Evolutionary conservation across 345 rosid genomes (phyloP), one percentile per base, ranked within the genome.

Genomic region (Sapria himalayana): DNA sequence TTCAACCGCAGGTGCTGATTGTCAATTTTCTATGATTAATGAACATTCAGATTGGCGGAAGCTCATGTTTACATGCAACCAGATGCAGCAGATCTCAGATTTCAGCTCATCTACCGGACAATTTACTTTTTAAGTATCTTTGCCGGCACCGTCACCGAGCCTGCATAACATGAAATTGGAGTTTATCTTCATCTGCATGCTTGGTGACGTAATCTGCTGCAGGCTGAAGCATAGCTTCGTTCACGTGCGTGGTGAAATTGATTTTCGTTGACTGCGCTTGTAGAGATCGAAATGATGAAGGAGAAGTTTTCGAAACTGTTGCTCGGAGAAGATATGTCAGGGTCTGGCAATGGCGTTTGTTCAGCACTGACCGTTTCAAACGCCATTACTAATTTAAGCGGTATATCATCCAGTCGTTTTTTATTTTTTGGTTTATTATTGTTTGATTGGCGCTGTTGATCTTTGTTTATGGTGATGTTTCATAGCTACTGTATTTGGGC

Each of bases 281-380:
- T 51, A 91, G 99, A 75, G 60, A 51, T 72, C 45, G 96, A 91
- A 53, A 63, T 84, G 95, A 84, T 91, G 95, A 84, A 80, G 62
- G 99, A 91, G 58, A 80, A 93, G 55, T 84, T 84, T 62, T 63
- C 95, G 17, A 91, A 91, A 54, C 53, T 91, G 66, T 55, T 91
- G 41, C 99, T 91, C 40, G 99, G 95, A 12, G 99, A 91, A 56
- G 99, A 91, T 52, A 84, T 91, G 95, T 84, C 99, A n/a, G 99
- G 99, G 41, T 63, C 72, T 56, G 99, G 99, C 18, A 91, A 80
- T 66, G 95, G 99, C 25, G 99, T 80, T 37, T 73, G 70, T 51
- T 71, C 99, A 29, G 85, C 99, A 40, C 61, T 91, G 65, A 93
- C 95, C 3, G 69, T 91, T 46, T 91, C 95, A 1, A 84, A 91